Evolutionary conservation across 2,329 filamentous ascomycete genomes (phyloP).

Genomic region (Samsoniella hepiali): DNA sequence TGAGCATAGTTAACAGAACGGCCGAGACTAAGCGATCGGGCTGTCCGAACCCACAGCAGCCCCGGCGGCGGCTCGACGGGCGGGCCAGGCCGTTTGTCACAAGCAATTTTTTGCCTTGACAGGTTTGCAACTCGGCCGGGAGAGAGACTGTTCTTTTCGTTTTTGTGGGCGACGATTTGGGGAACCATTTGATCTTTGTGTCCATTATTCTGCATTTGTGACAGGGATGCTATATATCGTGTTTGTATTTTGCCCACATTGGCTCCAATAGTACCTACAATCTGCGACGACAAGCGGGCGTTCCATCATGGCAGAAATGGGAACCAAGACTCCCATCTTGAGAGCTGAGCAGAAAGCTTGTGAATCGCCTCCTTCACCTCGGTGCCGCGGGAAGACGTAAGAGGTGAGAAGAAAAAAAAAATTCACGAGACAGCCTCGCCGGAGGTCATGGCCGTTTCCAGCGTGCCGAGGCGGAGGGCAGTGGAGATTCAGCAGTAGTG

Average conservation of each 20-base stretch:
- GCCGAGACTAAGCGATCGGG: slow-evolving; percentile 13
- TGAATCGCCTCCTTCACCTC: neutral
- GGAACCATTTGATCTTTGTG: neutral
- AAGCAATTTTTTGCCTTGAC: neutral
- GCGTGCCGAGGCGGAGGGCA: neutral
- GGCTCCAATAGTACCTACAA: neutral
- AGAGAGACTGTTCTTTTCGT: neutral
- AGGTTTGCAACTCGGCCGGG: neutral
- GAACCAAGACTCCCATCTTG: neutral
- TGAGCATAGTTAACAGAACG: neutral
- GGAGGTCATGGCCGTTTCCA: neutral
- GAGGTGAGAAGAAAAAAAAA: neutral
- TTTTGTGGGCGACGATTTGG: neutral
- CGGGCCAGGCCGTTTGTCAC: slow-evolving; percentile 1
- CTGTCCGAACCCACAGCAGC: neutral
- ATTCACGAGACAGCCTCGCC: neutral
- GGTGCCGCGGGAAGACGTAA: neutral
- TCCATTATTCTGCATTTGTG: too few species aligned
- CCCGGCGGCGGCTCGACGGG: neutral
- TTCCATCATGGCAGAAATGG: neutral
- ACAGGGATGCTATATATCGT: too few species aligned
- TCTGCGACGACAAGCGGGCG: too few species aligned
- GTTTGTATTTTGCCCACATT: neutral
- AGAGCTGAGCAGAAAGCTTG: neutral
- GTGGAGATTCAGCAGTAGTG: neutral